phyloP scores from a whole-genome alignment of 306 rosid species.

The Hippophae rhamnoides region DNA sequence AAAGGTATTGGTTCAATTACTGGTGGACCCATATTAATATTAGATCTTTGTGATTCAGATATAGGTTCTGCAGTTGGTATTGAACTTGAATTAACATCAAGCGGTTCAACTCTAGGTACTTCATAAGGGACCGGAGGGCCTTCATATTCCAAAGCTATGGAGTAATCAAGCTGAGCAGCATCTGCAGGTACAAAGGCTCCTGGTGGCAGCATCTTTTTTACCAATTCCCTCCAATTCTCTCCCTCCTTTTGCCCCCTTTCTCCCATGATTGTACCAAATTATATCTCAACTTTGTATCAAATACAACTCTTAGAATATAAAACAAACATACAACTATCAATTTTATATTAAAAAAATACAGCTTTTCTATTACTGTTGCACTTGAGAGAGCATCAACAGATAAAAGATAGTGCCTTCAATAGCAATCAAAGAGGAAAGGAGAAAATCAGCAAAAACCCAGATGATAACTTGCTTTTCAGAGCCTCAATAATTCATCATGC shows the following conservation, averaged over 20 bases:
- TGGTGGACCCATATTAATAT: constrained; percentile 50
- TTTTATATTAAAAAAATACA: constrained; percentile 10
- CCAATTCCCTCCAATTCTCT: constrained; percentile 47
- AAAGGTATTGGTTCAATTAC: constrained; percentile 67
- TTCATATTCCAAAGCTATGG: constrained; percentile 65
- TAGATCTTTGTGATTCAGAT: constrained; percentile 33
- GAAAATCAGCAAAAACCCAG: constrained; percentile 1
- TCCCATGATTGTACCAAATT: constrained; percentile 1
- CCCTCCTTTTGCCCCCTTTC: constrained; percentile 37
- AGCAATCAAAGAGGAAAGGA: constrained; percentile 6
- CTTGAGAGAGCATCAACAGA: constrained; percentile 15
- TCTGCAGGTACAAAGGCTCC: constrained; percentile 82
- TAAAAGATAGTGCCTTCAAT: constrained; percentile 2
- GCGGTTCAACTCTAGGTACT: constrained; percentile 64
- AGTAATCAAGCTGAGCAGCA: constrained; percentile 74
- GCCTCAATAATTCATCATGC: constrained; percentile 25
- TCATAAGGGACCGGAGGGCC: constrained; percentile 70
- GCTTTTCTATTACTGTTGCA: background rate
- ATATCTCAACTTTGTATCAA: constrained; percentile 5
- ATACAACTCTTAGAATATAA: too few species aligned
- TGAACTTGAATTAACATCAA: constrained; percentile 30
- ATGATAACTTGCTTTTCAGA: constrained; percentile 18
- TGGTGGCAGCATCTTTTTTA: constrained; percentile 67
- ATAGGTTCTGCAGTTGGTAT: constrained; percentile 19
- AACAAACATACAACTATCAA: background rate